Evolutionary conservation across 2,329 filamentous ascomycete genomes (phyloP).

Genomic region (Fusarium sambucinum): DNA sequence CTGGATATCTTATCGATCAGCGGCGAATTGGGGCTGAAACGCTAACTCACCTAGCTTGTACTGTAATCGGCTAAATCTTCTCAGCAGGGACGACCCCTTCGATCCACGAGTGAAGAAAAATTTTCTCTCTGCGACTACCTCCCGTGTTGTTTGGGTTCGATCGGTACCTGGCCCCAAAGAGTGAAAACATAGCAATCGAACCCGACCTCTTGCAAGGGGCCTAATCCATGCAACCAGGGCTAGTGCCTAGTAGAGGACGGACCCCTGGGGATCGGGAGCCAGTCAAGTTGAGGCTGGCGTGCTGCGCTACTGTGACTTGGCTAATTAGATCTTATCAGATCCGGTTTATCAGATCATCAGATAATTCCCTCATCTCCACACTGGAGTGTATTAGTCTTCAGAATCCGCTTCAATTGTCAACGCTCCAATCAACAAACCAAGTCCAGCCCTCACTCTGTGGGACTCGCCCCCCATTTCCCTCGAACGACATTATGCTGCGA

Average conservation of each 20-base stretch:
- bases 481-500: conserved; percentile 27
- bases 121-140: conserved; percentile 17
- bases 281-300: conserved; percentile 40
- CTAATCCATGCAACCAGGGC: conserved; percentile 12
- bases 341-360: conserved; percentile 69
- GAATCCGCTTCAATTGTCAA: conserved; percentile 18
- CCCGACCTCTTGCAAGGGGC: conserved; percentile 18
- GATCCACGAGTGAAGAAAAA: conserved; percentile 16
- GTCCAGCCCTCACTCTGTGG: conserved; percentile 19
- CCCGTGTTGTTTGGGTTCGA: conserved; percentile 16
- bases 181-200: conserved; percentile 18
- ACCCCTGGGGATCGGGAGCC: conserved; percentile 36
- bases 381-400: conserved; percentile 16
- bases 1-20: conserved; percentile 17
- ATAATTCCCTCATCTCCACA: conserved; percentile 60
- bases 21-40: neutral
- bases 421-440: conserved; percentile 32
- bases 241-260: conserved; percentile 23
- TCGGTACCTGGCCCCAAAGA: conserved; percentile 34
- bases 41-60: neutral
- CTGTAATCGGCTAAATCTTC: neutral
- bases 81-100: conserved; percentile 9
- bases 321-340: conserved; percentile 57
- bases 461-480: conserved; percentile 27
- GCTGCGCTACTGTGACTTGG: conserved; percentile 38